phyloP scores from a whole-genome alignment of 1,284 basidiomycete genomes.

The Cutaneotrichosporon dermatis region DNA sequence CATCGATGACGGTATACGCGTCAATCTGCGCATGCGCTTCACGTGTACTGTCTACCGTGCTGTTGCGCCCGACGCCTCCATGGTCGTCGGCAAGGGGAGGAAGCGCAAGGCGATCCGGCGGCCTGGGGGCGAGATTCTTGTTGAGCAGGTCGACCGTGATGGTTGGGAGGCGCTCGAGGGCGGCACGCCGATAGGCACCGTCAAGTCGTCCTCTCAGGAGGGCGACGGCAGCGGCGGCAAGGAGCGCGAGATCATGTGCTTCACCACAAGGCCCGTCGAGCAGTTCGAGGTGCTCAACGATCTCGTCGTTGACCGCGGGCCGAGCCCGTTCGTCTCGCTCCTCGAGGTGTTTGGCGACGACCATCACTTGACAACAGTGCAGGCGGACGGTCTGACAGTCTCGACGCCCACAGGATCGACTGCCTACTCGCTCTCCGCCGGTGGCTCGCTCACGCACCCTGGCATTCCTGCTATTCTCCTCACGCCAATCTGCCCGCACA shows the following conservation, averaged over 20 bases:
- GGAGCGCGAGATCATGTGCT: constrained; percentile 98
- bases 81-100: constrained; percentile 35
- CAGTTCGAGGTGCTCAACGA: constrained; percentile 98
- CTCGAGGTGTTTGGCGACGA: constrained; percentile 99
- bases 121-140: constrained; percentile 87
- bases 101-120: constrained; percentile 80
- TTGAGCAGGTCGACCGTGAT: constrained; percentile 78
- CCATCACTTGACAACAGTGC: constrained; percentile 98
- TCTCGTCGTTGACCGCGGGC: constrained; percentile 94
- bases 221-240: constrained; percentile 45
- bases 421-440: constrained; percentile 96
- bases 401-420: constrained; percentile 98
- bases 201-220: too few species aligned
- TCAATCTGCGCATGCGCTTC: constrained; percentile 98
- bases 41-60: constrained; percentile 97
- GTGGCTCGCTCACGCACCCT: constrained; percentile 95
- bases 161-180: constrained; percentile 94
- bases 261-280: constrained; percentile 89
- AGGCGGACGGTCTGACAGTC: constrained; percentile 93
- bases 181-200: constrained; percentile 28
- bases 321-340: constrained; percentile 93
- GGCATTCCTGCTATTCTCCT: constrained; percentile 96
- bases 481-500: constrained; percentile 97
- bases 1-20: constrained; percentile 88
- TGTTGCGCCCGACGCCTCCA: constrained; percentile 61